phyloP scores from a whole-genome alignment of 169 alveolate species.

The Plasmodium sp. region DNA sequence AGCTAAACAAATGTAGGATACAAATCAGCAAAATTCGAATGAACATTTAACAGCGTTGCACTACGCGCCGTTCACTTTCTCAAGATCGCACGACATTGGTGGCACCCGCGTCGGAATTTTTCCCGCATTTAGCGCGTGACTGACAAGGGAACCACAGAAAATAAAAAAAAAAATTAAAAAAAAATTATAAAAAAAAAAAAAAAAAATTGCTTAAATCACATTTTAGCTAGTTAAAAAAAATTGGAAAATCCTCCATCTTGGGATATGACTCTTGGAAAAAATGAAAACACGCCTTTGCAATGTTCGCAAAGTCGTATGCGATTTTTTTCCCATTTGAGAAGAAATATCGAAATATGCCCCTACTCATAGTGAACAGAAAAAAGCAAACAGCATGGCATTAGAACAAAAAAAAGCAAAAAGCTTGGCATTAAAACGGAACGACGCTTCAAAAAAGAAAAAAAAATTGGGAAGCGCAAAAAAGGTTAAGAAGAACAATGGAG shows the following conservation, averaged over 20 bases:
- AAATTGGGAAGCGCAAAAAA: not conserved
- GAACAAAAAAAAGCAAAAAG: conserved; percentile 2
- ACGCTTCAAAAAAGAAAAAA: not conserved
- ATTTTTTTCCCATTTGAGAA: not conserved
- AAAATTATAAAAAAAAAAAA: not conserved
- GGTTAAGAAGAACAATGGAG: conserved; percentile 8
- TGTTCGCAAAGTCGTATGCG: not conserved
- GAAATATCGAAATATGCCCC: not conserved
- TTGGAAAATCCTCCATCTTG: not conserved
- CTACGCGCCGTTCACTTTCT: not conserved
- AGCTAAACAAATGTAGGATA: not conserved
- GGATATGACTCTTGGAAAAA: not conserved
- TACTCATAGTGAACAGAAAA: not conserved
- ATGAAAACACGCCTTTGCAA: not conserved
- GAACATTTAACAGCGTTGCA: not conserved
- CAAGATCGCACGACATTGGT: not conserved
- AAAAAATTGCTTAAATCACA: not conserved
- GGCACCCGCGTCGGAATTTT: not conserved
- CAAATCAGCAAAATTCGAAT: not conserved
- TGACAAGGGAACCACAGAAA: not conserved
- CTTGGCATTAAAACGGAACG: conserved; percentile 22
- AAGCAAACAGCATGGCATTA: conserved; percentile 33
- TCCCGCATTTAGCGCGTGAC: not conserved
- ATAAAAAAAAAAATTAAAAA: too few species aligned
- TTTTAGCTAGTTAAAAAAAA: not conserved